Percentiles rank a stretch among this genome's conserved stretches.
phyloP scores from a whole-genome alignment of 352 stramenopile species.

The Phytophthora agathidicida region DNA sequence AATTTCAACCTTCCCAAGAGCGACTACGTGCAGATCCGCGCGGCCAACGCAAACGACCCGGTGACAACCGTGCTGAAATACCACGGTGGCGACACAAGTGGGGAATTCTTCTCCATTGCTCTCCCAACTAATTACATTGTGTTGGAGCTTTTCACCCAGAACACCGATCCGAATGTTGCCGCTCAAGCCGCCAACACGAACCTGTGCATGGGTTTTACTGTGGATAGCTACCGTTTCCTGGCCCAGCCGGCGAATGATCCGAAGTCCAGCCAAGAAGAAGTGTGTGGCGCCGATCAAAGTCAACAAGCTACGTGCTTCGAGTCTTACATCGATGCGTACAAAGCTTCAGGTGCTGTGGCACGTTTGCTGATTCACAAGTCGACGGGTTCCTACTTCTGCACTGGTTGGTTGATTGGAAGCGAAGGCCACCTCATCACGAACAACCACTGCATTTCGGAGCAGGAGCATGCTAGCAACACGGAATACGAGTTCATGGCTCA shows the following conservation, averaged over 20 bases:
- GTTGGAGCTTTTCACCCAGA: constrained; percentile 55
- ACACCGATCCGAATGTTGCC: constrained; percentile 13
- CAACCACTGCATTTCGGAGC: constrained; percentile 71
- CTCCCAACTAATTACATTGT: constrained; percentile 47
- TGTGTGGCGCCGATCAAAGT: constrained; percentile 75
- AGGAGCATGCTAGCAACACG: constrained; percentile 52
- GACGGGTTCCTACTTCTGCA: constrained; percentile 66
- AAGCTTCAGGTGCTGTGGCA: constrained; percentile 44
- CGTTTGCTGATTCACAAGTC: constrained; percentile 74
- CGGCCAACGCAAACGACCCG: constrained; percentile 28
- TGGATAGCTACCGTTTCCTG: constrained; percentile 54
- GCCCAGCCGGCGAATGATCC: constrained; percentile 29
- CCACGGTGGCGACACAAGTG: constrained; percentile 30
- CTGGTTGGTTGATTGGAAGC: constrained; percentile 72
- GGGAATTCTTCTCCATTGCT: constrained; percentile 44
- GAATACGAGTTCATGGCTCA: constrained; percentile 75
- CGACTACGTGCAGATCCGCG: constrained; percentile 61
- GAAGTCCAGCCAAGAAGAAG: constrained; percentile 39
- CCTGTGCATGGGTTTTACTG: constrained; percentile 52
- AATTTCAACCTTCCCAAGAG: constrained; percentile 62
- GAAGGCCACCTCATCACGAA: constrained; percentile 83
- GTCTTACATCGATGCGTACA: constrained; percentile 20
- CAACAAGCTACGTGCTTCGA: constrained; percentile 58
- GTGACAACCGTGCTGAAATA: constrained; percentile 44
- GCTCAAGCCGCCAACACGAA: constrained; percentile 30